Base-by-base conservation (phyloP, 176 grass and related monocot genomes). In the Aegilops umbellulata region DNA sequence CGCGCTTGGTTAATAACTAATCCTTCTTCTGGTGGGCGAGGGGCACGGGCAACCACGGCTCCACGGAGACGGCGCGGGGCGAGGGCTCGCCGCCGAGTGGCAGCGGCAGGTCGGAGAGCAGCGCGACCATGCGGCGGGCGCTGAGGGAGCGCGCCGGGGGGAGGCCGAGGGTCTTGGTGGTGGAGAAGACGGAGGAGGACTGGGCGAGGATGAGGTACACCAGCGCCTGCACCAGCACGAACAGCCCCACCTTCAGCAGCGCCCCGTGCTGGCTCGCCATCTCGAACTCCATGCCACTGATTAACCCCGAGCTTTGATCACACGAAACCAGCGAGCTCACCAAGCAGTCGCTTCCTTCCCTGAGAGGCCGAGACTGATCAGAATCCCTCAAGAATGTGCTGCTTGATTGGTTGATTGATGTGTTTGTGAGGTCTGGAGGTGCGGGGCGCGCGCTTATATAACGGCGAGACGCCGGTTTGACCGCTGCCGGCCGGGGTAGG, bases 181-280 rank as follows among this genome's bases (percentile, higher is more conserved):
- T 58, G 44, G 94, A 94, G 89, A 97, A 92, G 24, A 97, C 76
- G 38, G 70, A 31, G 69, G 94, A 97, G 11, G 94, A 97, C 44
- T 90, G 86, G 58, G 82, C 69, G 19, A 97, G 89, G 85, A 97
- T 90, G 75, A 97, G 82, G 85, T 94, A 97, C 60, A 97, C 89
- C 42, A 94, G 86, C 36, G 82, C 92, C 78, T 97, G 94, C 31
- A 97, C 89, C 65, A 97, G 75, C 61, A 92, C 63, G 84, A 97
- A 97, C 83, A 90, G 3, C 4, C 89, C 82, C 9, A 81, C 85
- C 89, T 92, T 97, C 9, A 88, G 13, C 86, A 95, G 62, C 67
- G 73, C 82, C 25, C 26, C 74, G 31, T 75, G 72, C 24, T 89
- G 88, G 65, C 58, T 86, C 77, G 0, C 15, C 62, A 27, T 55